Evolutionary conservation across 2,329 filamentous ascomycete genomes (phyloP).

Genomic region (Pseudocercospora macadamiae): DNA sequence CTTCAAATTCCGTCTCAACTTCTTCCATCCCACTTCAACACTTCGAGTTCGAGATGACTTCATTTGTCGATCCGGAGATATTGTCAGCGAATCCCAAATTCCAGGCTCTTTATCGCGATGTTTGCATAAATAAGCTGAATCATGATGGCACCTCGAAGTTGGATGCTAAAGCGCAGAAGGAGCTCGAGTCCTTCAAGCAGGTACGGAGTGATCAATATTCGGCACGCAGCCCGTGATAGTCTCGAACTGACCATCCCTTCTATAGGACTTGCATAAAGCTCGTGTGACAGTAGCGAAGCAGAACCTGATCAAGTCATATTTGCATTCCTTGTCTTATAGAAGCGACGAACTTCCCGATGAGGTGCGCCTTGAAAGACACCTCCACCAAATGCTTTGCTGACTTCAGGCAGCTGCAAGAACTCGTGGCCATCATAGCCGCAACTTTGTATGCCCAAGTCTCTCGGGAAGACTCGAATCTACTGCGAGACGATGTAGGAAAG

Average conservation of each 20-base stretch:
- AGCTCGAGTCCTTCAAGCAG: slow-evolving; percentile 44
- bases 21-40: neutral
- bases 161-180: slow-evolving; percentile 45
- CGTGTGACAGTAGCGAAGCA: slow-evolving; percentile 39
- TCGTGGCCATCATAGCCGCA: slow-evolving; percentile 47
- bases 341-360: slow-evolving; percentile 45
- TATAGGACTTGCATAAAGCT: slow-evolving; percentile 43
- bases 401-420: slow-evolving; percentile 41
- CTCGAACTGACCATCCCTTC: neutral
- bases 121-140: slow-evolving; percentile 48
- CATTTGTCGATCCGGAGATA: slow-evolving; percentile 43
- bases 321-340: slow-evolving; percentile 40
- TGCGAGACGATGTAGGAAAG: slow-evolving; percentile 43
- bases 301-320: slow-evolving; percentile 40
- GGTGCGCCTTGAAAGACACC: slow-evolving; percentile 29
- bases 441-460: slow-evolving; percentile 42
- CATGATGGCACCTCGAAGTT: slow-evolving; percentile 48
- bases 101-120: slow-evolving; percentile 49
- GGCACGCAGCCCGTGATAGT: neutral
- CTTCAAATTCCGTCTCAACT: slow-evolving; percentile 6
- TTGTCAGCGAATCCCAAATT: slow-evolving; percentile 49
- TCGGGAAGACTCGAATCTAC: slow-evolving; percentile 42
- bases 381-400: neutral
- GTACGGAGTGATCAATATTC: slow-evolving; percentile 30
- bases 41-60: slow-evolving; percentile 46